phyloP scores from a whole-genome alignment of 2,329 filamentous ascomycete species.

The Huntiella savannae region DNA sequence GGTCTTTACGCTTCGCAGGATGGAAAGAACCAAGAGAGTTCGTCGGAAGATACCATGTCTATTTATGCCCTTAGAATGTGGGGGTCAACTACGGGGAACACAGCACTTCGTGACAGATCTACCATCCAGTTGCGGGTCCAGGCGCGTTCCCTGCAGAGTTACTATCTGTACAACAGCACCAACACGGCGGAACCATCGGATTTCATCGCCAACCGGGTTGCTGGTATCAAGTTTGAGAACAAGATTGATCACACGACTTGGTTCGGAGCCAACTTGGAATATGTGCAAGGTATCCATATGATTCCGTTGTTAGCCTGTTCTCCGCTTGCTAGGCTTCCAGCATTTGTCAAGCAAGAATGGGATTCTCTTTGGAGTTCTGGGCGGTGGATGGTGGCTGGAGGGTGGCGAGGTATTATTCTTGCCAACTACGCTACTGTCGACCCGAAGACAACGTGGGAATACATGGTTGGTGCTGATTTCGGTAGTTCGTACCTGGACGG shows the following conservation, averaged over 20 bases:
- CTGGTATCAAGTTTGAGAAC: constrained; percentile 70
- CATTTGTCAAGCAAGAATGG: constrained; percentile 74
- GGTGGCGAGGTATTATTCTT: constrained; percentile 74
- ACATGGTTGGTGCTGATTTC: constrained; percentile 51
- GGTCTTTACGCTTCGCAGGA: constrained; percentile 52
- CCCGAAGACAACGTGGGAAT: constrained; percentile 48
- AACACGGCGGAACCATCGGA: constrained; percentile 53
- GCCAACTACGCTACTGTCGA: constrained; percentile 67
- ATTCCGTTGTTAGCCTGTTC: constrained; percentile 53
- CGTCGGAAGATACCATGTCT: constrained; percentile 77
- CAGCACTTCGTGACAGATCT: constrained; percentile 57
- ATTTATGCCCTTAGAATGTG: constrained; percentile 86
- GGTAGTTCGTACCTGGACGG: constrained; percentile 56
- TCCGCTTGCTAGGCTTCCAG: constrained; percentile 41
- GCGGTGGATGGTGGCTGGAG: constrained; percentile 48
- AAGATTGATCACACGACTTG: constrained; percentile 88
- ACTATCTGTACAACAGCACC: constrained; percentile 59
- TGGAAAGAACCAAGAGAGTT: constrained; percentile 72
- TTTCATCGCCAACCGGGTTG: constrained; percentile 65
- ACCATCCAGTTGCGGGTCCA: constrained; percentile 73
- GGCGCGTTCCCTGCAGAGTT: constrained; percentile 51
- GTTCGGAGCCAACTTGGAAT: constrained; percentile 57
- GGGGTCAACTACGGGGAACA: constrained; percentile 60
- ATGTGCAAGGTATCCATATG: constrained; percentile 67
- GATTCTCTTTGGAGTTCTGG: constrained; percentile 53